phyloP scores from a whole-genome alignment of 495 filamentous ascomycete species.

The Penicillium taxi region DNA sequence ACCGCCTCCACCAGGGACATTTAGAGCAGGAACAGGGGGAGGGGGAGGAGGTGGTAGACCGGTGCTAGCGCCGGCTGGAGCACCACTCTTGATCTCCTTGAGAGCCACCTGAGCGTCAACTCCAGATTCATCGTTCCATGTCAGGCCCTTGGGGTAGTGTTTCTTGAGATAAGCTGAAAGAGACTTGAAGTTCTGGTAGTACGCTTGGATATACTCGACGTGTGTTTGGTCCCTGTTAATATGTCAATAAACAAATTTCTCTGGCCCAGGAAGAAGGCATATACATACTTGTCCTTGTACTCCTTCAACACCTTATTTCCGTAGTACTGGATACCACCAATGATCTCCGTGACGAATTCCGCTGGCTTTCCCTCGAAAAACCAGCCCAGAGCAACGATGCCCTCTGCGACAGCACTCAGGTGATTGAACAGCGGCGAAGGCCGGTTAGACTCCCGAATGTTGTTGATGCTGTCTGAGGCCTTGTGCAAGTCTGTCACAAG shows the following conservation, averaged over 20 bases:
- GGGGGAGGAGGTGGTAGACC: conserved; percentile 45
- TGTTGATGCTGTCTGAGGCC: conserved; percentile 64
- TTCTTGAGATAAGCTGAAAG: conserved; percentile 73
- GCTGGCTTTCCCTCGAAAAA: conserved; percentile 72
- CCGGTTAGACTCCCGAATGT: conserved; percentile 71
- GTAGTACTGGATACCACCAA: conserved; percentile 76
- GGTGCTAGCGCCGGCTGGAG: conserved; percentile 28
- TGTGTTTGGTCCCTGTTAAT: conserved; percentile 60
- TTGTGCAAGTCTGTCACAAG: conserved; percentile 76
- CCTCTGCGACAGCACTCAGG: conserved; percentile 78
- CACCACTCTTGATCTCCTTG: conserved; percentile 49
- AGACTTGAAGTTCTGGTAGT: conserved; percentile 77
- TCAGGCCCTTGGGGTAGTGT: conserved; percentile 68
- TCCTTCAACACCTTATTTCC: conserved; percentile 86
- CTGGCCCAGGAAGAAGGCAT: not conserved
- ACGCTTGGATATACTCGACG: conserved; percentile 78
- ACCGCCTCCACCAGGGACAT: conserved; percentile 46
- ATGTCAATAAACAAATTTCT: conserved; percentile 7
- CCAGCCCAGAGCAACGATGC: conserved; percentile 80
- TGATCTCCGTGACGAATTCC: conserved; percentile 69
- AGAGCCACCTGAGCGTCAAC: conserved; percentile 65
- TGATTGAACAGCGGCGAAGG: conserved; percentile 64
- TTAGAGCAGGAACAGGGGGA: conserved; percentile 51
- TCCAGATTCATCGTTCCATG: conserved; percentile 78
- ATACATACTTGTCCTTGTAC: conserved; percentile 79